Base-by-base conservation (phyloP, 2,329 filamentous ascomycete species). In the Diaporthe aspalathi region DNA sequence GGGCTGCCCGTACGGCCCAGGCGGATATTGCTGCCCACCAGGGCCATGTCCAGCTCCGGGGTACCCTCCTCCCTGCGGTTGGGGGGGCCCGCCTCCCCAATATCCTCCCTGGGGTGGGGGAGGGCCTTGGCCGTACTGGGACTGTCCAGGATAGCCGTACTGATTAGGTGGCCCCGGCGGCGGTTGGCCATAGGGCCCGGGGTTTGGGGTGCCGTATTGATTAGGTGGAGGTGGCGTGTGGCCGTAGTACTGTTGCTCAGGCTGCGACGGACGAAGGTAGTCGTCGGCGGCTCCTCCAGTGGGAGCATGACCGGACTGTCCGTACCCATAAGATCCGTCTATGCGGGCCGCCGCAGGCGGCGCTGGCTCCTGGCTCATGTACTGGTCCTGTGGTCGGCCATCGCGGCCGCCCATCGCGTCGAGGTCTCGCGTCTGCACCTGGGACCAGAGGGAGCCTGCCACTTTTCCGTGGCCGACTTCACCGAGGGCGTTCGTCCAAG, bases 371-470 rank as follows among this genome's bases (percentile, higher is more conserved):
- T 27, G 75, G 71, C 40, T 77, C 22, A 74, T 73, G 22, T 75
- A 70, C 20, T 77, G 73, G 5, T 78, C 76, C 29, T 75, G 74
- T 12, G 75, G 71, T 54, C 73, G 71, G 35, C 81, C 81, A 71
- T 88, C 84, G 5, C 81, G 80, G 2, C 85, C 87, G 50, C 83
- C 84, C 84, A 90, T 86, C 16, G 87, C 86, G 66, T 84, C 82
- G 16, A 90, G 78, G 73, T 91, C 89, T 71, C 89, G 84, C 3
- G 85, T 87, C 74, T 87, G 85, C 68, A 91, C 88, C 76, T 91
- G 87, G 12, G 84, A 84, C 88, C 90, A 91, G 5, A 92, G 83
- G 0, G 87, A 88, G 5, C 87, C 89, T 0, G 86, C 82, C 1
- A 89, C 88, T 75, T 88, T 89, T 29, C 89, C 88, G 75, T 89